Evolutionary conservation across 805 yeast species (phyloP), one percentile per base, ranked within the genome.

Genomic region (Wickerhamiella kazuoi): DNA sequence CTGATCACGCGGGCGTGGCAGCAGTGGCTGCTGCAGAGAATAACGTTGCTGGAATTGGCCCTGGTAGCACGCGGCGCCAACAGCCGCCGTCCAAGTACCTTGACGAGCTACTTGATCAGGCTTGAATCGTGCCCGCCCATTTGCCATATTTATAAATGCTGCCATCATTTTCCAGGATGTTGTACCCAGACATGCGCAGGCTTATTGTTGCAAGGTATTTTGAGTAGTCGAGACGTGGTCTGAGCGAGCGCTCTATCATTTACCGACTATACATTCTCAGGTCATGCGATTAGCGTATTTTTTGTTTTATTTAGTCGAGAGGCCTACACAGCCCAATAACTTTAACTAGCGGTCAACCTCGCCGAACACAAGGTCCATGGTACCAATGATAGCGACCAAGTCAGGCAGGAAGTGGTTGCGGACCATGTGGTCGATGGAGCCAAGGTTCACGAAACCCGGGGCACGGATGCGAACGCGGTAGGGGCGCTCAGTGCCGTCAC

Each of bases 331-430:
- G 26, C 26, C 11, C 26, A 23, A 23, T 7, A 7, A 23, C 26
- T 7, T 23, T 23, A 23, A 23, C 26, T 66, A 81, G 65, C 94
- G 84, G 65, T 82, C 94, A 51, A 82, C 94, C 63, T 82, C 94
- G 55, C 94, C 94, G 56, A 82, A 82, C 59, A 82, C 94, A 61
- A 82, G 72, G 66, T 82, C 94, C 94, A 82, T 81, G 44, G 94
- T 82, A 65, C 94, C 94, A 54, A 82, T 80, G 55, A 82, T 82
- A 40, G 94, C 93, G 41, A 82, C 94, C 20, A 90, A 87, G 62
- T 82, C 94, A 42, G 94, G 90, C 57, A 82, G 66, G 63, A 77
- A 76, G 60, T 80, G 80, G 52, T 90, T 87, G 60, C 90, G 74
- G 26, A 90, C 68, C 49, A 82, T 73, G 57, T 78, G 84, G 61